A percentile compares a stretch with the other conserved stretches of the same genome.
phyloP scores from a whole-genome alignment of 192 early-diverging fungal species.

The Coemansia pectinata region DNA sequence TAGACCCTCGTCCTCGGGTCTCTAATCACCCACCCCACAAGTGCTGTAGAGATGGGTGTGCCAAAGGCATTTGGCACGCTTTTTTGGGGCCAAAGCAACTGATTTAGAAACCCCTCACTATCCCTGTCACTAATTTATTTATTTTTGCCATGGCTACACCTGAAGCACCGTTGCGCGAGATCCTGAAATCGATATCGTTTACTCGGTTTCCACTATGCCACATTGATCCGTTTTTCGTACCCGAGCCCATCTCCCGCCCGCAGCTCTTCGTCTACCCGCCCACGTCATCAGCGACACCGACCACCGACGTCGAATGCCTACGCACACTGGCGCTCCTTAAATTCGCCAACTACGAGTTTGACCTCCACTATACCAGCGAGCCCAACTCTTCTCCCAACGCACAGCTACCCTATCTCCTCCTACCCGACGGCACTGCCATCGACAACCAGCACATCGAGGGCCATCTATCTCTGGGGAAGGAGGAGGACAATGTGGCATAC shows the following conservation, averaged over 20 bases:
- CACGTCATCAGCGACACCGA: constrained; percentile 6
- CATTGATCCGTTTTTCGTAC: constrained; percentile 30
- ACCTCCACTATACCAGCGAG: constrained; percentile 24
- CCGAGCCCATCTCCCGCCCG: constrained; percentile 13
- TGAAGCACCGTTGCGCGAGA: constrained; percentile 48
- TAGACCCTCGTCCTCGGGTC: too few relatives aligned
- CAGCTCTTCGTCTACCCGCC: constrained; percentile 26
- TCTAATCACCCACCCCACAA: too few relatives aligned
- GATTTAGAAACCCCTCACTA: too few relatives aligned
- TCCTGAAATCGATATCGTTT: constrained; percentile 48
- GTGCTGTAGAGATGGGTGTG: too few relatives aligned
- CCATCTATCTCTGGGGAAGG: constrained; percentile 12
- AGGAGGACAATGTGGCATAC: constrained; percentile 13
- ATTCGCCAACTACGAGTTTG: constrained; percentile 38
- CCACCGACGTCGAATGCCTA: constrained; percentile 35
- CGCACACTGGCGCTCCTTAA: constrained; percentile 24
- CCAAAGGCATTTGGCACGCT: neutral
- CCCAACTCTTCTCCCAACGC: constrained; percentile 41
- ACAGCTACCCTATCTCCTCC: constrained; percentile 34
- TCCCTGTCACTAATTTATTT: neutral
- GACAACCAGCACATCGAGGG: constrained; percentile 4
- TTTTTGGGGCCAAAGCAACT: neutral
- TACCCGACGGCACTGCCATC: constrained; percentile 30
- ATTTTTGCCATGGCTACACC: constrained; percentile 37
- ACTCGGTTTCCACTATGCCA: constrained; percentile 37